These are phyloP conservation scores for Neckera pumila DNA, from an alignment of 225 moss, liverwort and hornwort genomes.

Conservation along the genomic window DNA sequence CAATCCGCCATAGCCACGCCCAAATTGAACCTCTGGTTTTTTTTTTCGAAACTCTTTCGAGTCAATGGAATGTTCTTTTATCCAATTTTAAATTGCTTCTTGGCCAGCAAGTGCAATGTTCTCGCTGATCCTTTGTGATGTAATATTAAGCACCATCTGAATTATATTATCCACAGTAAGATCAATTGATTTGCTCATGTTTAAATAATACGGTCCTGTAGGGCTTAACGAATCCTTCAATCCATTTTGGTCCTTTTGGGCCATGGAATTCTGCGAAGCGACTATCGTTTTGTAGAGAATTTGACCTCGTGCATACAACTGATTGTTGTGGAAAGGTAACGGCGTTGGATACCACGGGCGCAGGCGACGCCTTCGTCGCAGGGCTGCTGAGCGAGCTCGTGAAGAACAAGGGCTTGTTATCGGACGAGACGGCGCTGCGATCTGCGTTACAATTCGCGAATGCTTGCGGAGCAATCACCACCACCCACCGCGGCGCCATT, in stretches of 20 bases:
- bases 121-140: background rate
- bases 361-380: conserved; percentile 34
- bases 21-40: background rate
- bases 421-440: conserved; percentile 5
- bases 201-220: no score
- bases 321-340: background rate
- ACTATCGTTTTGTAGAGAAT: background rate
- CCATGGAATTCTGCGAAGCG: background rate
- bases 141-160: background rate
- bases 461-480: conserved; percentile 71
- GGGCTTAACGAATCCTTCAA: background rate
- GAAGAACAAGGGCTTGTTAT: background rate
- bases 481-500: conserved; percentile 62
- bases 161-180: no score
- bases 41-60: background rate
- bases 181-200: background rate
- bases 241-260: no score
- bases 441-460: conserved; percentile 54
- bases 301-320: background rate
- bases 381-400: conserved; percentile 26
- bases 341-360: conserved; percentile 22
- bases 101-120: background rate
- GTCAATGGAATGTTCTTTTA: background rate
- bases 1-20: background rate
- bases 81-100: background rate